These are phyloP conservation scores for Acacia pycnantha DNA, from an alignment of 331 rosid genomes.

Conservation along the genomic window DNA sequence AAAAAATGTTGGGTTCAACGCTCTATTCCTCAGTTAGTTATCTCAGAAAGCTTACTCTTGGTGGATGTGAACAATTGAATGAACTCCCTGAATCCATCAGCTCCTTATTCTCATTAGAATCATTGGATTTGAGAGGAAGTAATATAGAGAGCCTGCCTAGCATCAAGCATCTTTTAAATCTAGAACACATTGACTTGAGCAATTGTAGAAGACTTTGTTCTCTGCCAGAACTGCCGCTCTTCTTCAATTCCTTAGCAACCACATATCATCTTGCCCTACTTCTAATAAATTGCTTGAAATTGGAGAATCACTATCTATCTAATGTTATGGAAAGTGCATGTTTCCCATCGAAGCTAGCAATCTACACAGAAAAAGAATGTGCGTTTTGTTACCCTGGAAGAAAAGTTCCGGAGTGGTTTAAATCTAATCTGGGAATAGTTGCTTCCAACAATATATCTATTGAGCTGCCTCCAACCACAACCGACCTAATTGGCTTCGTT, in stretches of 20 bases:
- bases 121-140: conserved; percentile 16
- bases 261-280: no score
- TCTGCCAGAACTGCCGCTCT: not conserved
- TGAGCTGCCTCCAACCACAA: not conserved
- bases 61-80: not conserved
- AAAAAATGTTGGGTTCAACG: not conserved
- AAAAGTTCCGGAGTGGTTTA: conserved; percentile 6
- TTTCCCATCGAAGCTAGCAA: no score
- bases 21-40: not conserved
- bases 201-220: not conserved
- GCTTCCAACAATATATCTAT: not conserved
- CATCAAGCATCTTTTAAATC: conserved; percentile 3
- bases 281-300: no score
- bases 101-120: not conserved
- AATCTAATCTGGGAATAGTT: not conserved
- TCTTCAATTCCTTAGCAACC: no score
- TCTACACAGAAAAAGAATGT: not conserved
- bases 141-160: conserved; percentile 20
- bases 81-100: conserved; percentile 4
- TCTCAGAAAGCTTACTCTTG: not conserved
- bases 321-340: no score
- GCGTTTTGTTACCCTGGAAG: conserved; percentile 15
- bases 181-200: not conserved
- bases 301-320: no score
- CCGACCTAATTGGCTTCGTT: conserved; percentile 13